Conservation (phyloP, 208 protist genomes). For the Trypanosoma rangeli region DNA sequence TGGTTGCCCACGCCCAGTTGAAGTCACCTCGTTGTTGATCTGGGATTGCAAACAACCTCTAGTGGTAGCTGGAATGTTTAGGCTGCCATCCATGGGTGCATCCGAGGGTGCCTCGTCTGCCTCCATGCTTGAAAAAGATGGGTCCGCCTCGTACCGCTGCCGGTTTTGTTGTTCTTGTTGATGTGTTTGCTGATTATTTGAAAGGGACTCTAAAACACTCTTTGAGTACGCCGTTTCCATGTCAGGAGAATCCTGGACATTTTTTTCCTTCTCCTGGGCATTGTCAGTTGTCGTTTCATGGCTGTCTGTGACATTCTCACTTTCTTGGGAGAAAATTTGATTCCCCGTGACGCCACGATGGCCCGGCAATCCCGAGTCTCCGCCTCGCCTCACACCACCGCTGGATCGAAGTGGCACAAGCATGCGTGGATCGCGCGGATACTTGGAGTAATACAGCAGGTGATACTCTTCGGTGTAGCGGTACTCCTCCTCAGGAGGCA, state of each 20-base stretch:
- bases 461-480: conserved; percentile 84
- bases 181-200: not conserved
- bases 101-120: not conserved
- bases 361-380: conserved; percentile 16
- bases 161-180: not conserved
- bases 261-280: not conserved
- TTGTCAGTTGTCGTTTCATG: not conserved
- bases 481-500: conserved; percentile 72
- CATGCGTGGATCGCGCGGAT: conserved; percentile 81
- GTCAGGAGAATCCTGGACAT: not conserved
- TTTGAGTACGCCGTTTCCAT: conserved; percentile 6
- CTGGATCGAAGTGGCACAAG: conserved; percentile 59
- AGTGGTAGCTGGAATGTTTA: not conserved
- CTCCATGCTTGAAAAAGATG: not conserved
- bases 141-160: not conserved
- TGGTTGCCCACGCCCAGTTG: not conserved
- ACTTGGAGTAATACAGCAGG: conserved; percentile 74
- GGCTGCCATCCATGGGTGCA: not conserved
- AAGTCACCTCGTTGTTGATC: not conserved
- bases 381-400: conserved; percentile 26
- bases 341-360: not conserved
- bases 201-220: conserved; percentile 7
- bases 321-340: not conserved
- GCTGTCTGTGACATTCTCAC: not conserved
- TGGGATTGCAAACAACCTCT: not conserved